These are phyloP conservation scores for Pseudogymnoascus destructans DNA, from an alignment of 2,329 filamentous ascomycete genomes.

Conservation along the genomic window DNA sequence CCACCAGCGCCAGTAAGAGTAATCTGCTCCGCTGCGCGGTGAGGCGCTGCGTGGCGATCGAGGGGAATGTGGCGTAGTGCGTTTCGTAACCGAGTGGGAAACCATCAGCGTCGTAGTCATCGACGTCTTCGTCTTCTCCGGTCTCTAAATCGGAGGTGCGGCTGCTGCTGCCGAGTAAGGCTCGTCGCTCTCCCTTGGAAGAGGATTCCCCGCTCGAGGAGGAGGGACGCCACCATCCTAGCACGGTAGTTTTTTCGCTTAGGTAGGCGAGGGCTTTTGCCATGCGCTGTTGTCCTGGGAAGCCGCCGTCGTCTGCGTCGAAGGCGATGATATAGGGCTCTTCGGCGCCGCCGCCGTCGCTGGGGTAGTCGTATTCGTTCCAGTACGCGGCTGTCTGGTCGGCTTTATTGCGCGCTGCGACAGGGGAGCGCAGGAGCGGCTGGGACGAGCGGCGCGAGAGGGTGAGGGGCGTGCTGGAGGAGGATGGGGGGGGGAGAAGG, in stretches of 20 bases:
- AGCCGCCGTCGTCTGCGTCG: conserved; percentile 45
- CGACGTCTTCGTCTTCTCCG: conserved; percentile 33
- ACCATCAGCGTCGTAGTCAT: conserved; percentile 38
- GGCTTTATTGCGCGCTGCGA: conserved; percentile 9
- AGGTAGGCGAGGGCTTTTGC: neutral
- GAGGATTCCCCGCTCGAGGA: neutral
- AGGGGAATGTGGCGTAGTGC: conserved; percentile 41
- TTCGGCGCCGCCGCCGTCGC: conserved; percentile 45
- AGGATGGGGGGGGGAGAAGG: conserved; percentile 32
- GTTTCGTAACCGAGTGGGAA: conserved; percentile 40
- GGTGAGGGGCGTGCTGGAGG: conserved; percentile 30
- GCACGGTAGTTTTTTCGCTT: neutral
- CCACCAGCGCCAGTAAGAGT: conserved; percentile 40
- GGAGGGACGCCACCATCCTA: neutral
- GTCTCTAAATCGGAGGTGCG: neutral
- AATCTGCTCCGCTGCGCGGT: conserved; percentile 39
- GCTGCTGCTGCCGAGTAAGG: neutral
- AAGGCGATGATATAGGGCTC: conserved; percentile 62
- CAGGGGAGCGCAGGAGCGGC: conserved; percentile 15
- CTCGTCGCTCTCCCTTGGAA: neutral
- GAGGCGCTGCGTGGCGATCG: conserved; percentile 39
- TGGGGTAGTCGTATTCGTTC: conserved; percentile 79
- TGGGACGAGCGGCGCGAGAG: conserved; percentile 20
- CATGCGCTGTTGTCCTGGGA: conserved; percentile 30
- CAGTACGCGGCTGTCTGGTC: conserved; percentile 41